Evolutionary conservation across 441 rosid genomes (phyloP).

Genomic region (Adansonia madagascariensis): DNA sequence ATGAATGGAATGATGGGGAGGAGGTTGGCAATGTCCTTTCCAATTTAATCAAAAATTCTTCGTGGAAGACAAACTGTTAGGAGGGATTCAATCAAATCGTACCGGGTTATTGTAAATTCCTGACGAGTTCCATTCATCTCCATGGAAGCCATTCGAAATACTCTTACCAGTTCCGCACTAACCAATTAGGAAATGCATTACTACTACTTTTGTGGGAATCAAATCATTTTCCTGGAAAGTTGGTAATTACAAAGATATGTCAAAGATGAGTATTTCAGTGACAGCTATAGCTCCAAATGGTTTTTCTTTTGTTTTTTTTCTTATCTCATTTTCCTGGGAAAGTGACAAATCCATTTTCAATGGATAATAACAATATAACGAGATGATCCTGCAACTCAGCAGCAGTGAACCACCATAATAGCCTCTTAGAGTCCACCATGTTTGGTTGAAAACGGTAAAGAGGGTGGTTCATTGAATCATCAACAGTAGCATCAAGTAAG

Average conservation of each 20-base stretch:
- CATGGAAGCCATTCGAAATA: conserved; percentile 31
- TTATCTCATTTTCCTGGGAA: conserved; percentile 13
- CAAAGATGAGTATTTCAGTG: not conserved
- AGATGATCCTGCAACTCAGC: conserved; percentile 8
- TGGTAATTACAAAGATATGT: not conserved
- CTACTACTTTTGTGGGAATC: not conserved
- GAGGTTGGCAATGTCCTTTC: conserved; percentile 32
- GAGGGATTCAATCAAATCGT: conserved; percentile 1
- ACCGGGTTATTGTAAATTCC: conserved; percentile 53
- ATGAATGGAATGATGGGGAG: not conserved
- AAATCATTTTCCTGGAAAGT: conserved; percentile 16
- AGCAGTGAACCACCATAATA: conserved; percentile 12
- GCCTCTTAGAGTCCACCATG: conserved; percentile 15
- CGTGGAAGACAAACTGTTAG: conserved; percentile 24
- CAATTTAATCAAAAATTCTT: too few species aligned
- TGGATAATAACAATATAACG: not conserved
- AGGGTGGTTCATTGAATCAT: not conserved
- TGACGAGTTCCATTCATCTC: conserved; percentile 39
- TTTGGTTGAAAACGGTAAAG: not conserved
- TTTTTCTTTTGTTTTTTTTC: not conserved
- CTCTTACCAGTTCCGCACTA: not conserved
- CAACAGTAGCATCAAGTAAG: not conserved
- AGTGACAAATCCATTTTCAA: conserved; percentile 20
- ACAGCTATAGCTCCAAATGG: not conserved
- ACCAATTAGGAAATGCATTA: too few species aligned